phyloP scores from a whole-genome alignment of 164 flowering plant species.

The Magnolia kwangsiensis region DNA sequence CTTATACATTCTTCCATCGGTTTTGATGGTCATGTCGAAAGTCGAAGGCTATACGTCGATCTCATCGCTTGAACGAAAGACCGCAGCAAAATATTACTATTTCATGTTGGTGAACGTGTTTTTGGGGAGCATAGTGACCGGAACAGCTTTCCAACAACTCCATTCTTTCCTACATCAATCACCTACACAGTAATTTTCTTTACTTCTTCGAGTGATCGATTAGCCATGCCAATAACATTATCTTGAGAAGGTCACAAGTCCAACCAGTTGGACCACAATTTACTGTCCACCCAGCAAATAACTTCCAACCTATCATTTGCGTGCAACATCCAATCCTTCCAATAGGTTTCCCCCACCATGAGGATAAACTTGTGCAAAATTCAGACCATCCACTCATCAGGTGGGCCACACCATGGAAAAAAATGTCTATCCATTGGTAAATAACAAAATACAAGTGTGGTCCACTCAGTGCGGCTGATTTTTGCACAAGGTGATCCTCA shows the following conservation, averaged over 20 bases:
- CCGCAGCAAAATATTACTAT: constrained; percentile 87
- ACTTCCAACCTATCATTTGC: no score
- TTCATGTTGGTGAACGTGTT: constrained; percentile 96
- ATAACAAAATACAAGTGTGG: no score
- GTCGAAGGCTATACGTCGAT: constrained; percentile 78
- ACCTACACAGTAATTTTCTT: constrained; percentile 71
- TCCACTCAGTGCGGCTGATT: no score
- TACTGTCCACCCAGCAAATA: no score
- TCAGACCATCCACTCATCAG: not conserved
- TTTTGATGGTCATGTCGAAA: constrained; percentile 89
- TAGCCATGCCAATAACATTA: no score
- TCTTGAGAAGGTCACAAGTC: no score
- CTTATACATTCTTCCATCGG: constrained; percentile 70
- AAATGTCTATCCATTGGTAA: no score
- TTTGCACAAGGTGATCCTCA: no score
- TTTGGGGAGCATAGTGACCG: constrained; percentile 87
- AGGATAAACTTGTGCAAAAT: not conserved
- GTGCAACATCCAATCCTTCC: no score
- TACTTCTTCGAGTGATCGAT: constrained; percentile 4
- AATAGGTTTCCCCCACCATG: no score
- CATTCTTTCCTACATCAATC: constrained; percentile 84
- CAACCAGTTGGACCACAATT: no score
- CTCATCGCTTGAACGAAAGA: constrained; percentile 70
- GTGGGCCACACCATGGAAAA: no score
- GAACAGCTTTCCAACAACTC: constrained; percentile 95